phyloP scores from a whole-genome alignment of 305 asterid genomes.

The Rubia balearica region DNA sequence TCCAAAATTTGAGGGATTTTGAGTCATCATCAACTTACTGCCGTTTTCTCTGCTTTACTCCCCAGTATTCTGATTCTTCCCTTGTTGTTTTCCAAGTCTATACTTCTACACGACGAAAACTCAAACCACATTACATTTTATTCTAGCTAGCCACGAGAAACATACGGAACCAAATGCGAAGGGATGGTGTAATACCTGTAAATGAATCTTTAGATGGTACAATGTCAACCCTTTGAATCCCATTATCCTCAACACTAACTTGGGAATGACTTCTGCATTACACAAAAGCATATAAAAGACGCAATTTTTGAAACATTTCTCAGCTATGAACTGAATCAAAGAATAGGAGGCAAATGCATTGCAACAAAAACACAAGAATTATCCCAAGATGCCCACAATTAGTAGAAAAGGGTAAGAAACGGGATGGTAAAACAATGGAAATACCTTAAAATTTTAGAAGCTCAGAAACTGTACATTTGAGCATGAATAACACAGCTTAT shows the following conservation, averaged over 20 bases:
- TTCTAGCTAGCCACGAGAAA: background rate
- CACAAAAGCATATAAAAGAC: slow-evolving; percentile 19
- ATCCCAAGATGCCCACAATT: background rate
- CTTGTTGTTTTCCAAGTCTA: slow-evolving; percentile 62
- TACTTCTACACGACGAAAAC: slow-evolving; percentile 48
- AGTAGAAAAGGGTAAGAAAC: too few species aligned
- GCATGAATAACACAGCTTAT: too few species aligned
- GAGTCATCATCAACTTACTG: slow-evolving; percentile 31
- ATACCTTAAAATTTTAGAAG: too few species aligned
- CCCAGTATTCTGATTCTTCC: slow-evolving; percentile 38
- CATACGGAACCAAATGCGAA: background rate
- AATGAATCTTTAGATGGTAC: slow-evolving; percentile 79
- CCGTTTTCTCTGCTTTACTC: slow-evolving; percentile 37
- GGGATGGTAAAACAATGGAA: too few species aligned
- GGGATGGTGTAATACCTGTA: slow-evolving; percentile 44
- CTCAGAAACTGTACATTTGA: too few species aligned
- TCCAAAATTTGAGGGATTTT: background rate
- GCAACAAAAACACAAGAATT: background rate
- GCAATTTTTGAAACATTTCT: background rate
- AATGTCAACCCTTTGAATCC: slow-evolving; percentile 80
- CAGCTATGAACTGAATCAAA: background rate
- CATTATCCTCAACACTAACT: slow-evolving; percentile 73
- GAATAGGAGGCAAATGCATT: background rate
- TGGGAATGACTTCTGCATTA: slow-evolving; percentile 83
- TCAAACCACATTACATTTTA: background rate